Conservation (phyloP, 2,329 filamentous ascomycete genomes). For the Atkinsonella texensis region DNA sequence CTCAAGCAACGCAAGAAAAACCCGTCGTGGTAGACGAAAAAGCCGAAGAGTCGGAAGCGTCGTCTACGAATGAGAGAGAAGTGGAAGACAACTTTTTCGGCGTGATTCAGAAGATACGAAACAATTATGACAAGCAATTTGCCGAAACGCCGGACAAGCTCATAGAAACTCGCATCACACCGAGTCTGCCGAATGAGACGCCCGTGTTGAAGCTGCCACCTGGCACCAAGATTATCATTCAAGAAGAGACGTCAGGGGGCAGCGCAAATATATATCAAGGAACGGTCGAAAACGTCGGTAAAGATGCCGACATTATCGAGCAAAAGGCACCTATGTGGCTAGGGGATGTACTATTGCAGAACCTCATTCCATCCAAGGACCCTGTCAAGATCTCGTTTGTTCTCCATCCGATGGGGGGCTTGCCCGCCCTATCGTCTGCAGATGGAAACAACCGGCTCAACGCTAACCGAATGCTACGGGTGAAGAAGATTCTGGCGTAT, state of each 20-base stretch:
- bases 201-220: slow-evolving; percentile 62
- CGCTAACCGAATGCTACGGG: slow-evolving; percentile 90
- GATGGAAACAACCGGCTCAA: slow-evolving; percentile 87
- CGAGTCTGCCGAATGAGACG: slow-evolving; percentile 60
- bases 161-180: slow-evolving; percentile 53
- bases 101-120: slow-evolving; percentile 58
- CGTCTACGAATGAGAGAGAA: slow-evolving; percentile 55
- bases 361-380: slow-evolving; percentile 76
- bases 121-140: slow-evolving; percentile 59
- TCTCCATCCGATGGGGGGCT: slow-evolving; percentile 62
- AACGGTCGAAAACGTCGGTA: slow-evolving; percentile 64
- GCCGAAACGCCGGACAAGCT: slow-evolving; percentile 39
- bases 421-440: slow-evolving; percentile 61
- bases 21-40: slow-evolving; percentile 66
- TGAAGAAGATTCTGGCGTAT: slow-evolving; percentile 88
- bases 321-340: slow-evolving; percentile 84
- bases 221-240: slow-evolving; percentile 55
- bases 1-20: slow-evolving; percentile 51
- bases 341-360: slow-evolving; percentile 74
- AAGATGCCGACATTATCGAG: slow-evolving; percentile 73
- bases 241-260: slow-evolving; percentile 54
- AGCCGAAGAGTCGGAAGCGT: slow-evolving; percentile 52
- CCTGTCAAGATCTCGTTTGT: slow-evolving; percentile 93
- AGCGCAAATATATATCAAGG: slow-evolving; percentile 84
- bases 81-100: slow-evolving; percentile 66